Evolutionary conservation across 2,329 filamentous ascomycete species (phyloP).

Genomic region (Xylariaceae sp.): DNA sequence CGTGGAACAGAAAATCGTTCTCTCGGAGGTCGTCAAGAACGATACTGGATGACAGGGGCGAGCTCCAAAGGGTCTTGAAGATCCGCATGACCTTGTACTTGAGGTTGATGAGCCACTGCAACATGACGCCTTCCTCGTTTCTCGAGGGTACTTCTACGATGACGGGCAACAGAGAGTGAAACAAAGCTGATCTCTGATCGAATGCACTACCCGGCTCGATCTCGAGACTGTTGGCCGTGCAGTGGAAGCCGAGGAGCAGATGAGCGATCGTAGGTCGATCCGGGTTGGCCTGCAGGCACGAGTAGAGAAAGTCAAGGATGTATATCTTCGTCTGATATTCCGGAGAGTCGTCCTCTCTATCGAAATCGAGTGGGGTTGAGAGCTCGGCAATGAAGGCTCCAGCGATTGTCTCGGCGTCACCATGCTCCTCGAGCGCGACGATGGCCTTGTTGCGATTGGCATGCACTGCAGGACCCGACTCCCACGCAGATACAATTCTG

Average conservation of each 20-base stretch:
- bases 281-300: conserved; percentile 70
- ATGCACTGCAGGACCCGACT: conserved; percentile 55
- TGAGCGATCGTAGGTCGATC: conserved; percentile 85
- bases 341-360: conserved; percentile 62
- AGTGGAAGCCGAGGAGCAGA: conserved; percentile 81
- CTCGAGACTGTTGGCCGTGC: conserved; percentile 65
- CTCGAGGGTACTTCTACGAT: conserved; percentile 64
- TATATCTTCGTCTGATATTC: conserved; percentile 79
- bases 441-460: conserved; percentile 77
- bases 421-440: conserved; percentile 78
- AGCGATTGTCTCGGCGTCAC: conserved; percentile 75
- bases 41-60: conserved; percentile 69
- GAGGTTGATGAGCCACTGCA: conserved; percentile 64
- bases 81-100: conserved; percentile 69
- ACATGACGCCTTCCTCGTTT: conserved; percentile 53
- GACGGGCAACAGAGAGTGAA: conserved; percentile 76
- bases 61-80: conserved; percentile 77
- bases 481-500: conserved; percentile 70
- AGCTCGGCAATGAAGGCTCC: conserved; percentile 68
- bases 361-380: conserved; percentile 65
- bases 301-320: conserved; percentile 80
- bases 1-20: conserved; percentile 73
- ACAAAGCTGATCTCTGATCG: conserved; percentile 67
- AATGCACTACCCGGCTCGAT: conserved; percentile 68
- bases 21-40: conserved; percentile 76